phyloP scores from a whole-genome alignment of 768 basidiomycete genomes.

The Ephemerocybe angulata region DNA sequence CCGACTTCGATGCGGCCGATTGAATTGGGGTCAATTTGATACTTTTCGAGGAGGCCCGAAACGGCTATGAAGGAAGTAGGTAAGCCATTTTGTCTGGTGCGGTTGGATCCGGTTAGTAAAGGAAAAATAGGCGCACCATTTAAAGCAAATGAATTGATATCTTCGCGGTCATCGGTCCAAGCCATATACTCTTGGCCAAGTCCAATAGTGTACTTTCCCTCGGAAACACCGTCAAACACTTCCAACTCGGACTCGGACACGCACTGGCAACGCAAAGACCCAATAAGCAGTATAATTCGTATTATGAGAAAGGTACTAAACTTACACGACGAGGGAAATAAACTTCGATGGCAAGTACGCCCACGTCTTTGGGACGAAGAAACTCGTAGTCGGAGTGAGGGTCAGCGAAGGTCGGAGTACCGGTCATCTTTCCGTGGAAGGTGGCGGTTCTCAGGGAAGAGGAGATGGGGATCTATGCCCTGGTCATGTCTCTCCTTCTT shows the following conservation, averaged over 20 bases:
- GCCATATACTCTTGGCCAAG: slow-evolving; percentile 98
- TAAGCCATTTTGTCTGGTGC: background rate
- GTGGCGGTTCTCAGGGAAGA: too few species aligned
- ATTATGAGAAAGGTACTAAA: slow-evolving; percentile 12
- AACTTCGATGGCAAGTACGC: slow-evolving; percentile 88
- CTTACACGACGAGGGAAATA: slow-evolving; percentile 91
- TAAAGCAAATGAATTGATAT: slow-evolving; percentile 96
- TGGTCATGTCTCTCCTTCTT: too few species aligned
- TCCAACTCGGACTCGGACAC: slow-evolving; percentile 95
- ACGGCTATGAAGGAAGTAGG: slow-evolving; percentile 54
- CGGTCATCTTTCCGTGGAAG: too few species aligned
- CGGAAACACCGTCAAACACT: slow-evolving; percentile 86
- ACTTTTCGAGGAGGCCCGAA: slow-evolving; percentile 85
- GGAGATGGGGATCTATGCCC: too few species aligned
- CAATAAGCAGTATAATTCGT: slow-evolving; percentile 7
- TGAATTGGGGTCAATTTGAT: slow-evolving; percentile 91
- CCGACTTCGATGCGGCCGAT: slow-evolving; percentile 98
- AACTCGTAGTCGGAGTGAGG: slow-evolving; percentile 37
- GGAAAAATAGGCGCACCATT: slow-evolving; percentile 57
- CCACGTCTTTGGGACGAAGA: slow-evolving; percentile 85
- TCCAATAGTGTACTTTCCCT: slow-evolving; percentile 99
- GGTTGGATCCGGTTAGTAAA: too few species aligned
- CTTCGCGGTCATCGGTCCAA: slow-evolving; percentile 96
- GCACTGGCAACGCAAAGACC: slow-evolving; percentile 63
- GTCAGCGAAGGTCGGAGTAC: too few species aligned